Percentiles rank a stretch among this genome's conserved stretches.
Conservation (phyloP, 805 yeast species). For the Ascoidea asiatica region DNA sequence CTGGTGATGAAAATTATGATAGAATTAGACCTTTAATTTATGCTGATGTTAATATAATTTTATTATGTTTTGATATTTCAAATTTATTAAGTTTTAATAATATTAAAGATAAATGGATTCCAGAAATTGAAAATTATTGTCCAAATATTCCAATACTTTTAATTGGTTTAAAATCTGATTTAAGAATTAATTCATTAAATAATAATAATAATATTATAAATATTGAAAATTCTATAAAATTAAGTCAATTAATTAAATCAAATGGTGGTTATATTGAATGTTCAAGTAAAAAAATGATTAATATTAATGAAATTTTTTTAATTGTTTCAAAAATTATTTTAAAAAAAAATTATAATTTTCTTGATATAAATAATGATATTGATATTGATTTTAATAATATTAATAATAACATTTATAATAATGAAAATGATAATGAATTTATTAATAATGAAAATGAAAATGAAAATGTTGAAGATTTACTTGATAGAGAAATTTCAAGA, state of each 20-base stretch:
- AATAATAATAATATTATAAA: not conserved
- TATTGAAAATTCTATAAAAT: too few relatives aligned
- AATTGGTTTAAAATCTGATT: slow-evolving; percentile 25
- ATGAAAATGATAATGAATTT: not conserved
- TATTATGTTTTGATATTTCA: slow-evolving; percentile 25
- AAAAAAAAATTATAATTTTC: too few relatives aligned
- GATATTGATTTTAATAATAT: not conserved
- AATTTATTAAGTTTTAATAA: slow-evolving; percentile 21
- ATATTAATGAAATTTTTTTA: too few relatives aligned
- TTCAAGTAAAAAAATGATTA: not conserved
- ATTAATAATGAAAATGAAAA: not conserved
- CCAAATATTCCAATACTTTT: slow-evolving; percentile 22
- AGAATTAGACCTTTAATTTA: slow-evolving; percentile 28
- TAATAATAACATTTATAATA: too few relatives aligned
- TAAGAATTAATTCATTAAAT: slow-evolving; percentile 11
- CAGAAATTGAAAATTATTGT: slow-evolving; percentile 26
- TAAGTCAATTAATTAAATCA: not conserved
- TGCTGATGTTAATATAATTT: slow-evolving; percentile 23
- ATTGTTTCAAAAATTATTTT: not conserved
- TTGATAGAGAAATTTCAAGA: not conserved
- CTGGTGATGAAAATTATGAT: slow-evolving; percentile 24
- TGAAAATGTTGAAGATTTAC: not conserved
- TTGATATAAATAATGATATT: not conserved
- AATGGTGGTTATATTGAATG: not conserved
- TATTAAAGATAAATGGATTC: slow-evolving; percentile 27